Percentiles rank a stretch among this genome's conserved stretches.
Conservation (phyloP, 257 asterid genomes). For the Galeopsis tetrahit region DNA sequence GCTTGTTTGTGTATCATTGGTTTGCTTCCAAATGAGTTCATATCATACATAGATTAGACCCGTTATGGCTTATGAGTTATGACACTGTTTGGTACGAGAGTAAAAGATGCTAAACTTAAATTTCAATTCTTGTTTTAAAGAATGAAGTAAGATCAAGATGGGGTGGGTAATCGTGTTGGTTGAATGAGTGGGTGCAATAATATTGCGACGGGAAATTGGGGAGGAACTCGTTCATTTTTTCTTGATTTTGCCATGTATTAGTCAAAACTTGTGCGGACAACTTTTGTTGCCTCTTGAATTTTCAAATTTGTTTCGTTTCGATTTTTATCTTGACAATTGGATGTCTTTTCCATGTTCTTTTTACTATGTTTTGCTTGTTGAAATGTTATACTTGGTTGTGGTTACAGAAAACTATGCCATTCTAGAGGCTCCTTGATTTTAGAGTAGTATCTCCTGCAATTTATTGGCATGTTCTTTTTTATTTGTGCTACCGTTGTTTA, state of each 20-base stretch:
- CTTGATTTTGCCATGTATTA: no score
- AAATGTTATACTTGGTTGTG: neutral
- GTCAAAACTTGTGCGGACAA: no score
- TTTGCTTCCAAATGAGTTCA: neutral
- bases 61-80: neutral
- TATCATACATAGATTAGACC: neutral
- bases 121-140: slow-evolving; percentile 19
- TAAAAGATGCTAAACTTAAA: neutral
- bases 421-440: neutral
- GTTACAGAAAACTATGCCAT: neutral
- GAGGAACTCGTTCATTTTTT: neutral
- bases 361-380: neutral
- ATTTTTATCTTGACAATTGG: neutral
- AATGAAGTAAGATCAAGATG: slow-evolving; percentile 4
- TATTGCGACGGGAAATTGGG: neutral
- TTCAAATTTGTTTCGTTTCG: no score
- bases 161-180: neutral
- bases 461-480: neutral
- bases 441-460: neutral
- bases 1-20: neutral
- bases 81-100: neutral
- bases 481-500: neutral
- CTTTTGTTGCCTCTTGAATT: no score
- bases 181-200: neutral
- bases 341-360: neutral